Conservation (phyloP, 768 basidiomycete species). For the Chalciporus pseudorubinellus region DNA sequence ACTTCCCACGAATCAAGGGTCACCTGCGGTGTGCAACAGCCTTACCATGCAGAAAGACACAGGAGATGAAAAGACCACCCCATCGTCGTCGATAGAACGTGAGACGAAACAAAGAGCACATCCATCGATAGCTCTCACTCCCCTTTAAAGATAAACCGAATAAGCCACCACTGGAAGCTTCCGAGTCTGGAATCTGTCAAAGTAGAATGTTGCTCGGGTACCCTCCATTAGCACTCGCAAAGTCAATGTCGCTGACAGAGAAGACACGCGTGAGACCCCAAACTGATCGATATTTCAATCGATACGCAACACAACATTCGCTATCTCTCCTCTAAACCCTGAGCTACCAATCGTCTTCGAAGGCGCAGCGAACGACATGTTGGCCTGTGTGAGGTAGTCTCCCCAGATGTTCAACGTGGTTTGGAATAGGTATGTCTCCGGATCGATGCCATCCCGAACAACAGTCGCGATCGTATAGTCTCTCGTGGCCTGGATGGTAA, state of each 20-base stretch:
- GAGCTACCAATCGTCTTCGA: constrained; percentile 34
- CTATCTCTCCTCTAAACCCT: constrained; percentile 36
- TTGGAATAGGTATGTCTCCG: constrained; percentile 31
- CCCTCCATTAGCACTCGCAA: neutral
- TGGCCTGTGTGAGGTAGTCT: constrained; percentile 35
- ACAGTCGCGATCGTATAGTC: constrained; percentile 36
- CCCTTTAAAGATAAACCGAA: too few species aligned
- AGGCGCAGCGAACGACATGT: constrained; percentile 47
- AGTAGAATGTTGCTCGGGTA: neutral
- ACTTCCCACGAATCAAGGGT: too few species aligned
- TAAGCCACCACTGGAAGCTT: neutral
- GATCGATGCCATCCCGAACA: constrained; percentile 11
- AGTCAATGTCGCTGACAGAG: neutral
- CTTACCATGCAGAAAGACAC: too few species aligned
- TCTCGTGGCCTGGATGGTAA: constrained; percentile 38
- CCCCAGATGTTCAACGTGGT: constrained; percentile 42
- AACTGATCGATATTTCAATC: constrained; percentile 8
- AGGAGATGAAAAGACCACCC: too few species aligned
- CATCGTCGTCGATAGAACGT: too few species aligned
- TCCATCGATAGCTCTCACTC: too few species aligned
- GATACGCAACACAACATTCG: constrained; percentile 26
- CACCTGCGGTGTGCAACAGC: too few species aligned
- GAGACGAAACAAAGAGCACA: too few species aligned
- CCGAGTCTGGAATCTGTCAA: neutral
- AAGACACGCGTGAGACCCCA: neutral